A percentile compares a stretch with the other conserved stretches of the same genome.
phyloP scores from a whole-genome alignment of 2,329 filamentous ascomycete genomes.

The Fusarium staphyleae region DNA sequence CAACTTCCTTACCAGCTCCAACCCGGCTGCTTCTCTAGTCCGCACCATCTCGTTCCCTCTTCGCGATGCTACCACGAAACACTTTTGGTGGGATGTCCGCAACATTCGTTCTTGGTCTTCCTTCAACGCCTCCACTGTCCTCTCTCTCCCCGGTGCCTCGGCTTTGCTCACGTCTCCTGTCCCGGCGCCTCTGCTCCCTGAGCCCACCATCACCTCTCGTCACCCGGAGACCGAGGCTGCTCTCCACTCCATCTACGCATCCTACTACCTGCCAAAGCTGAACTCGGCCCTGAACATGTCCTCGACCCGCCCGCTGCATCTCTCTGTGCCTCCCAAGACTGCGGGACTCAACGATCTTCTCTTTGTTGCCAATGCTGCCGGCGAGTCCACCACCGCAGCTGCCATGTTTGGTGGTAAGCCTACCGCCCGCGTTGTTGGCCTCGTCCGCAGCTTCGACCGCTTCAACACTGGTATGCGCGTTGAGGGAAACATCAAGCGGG shows the following conservation, averaged over 20 bases:
- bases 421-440: constrained; percentile 71
- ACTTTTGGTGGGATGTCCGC: constrained; percentile 97
- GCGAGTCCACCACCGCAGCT: constrained; percentile 63
- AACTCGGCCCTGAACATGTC: constrained; percentile 84
- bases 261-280: constrained; percentile 84
- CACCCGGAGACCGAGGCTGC: constrained; percentile 80
- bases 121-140: constrained; percentile 77
- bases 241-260: constrained; percentile 76
- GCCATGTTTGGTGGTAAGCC: constrained; percentile 59
- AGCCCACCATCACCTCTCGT: constrained; percentile 63
- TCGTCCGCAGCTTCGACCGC: constrained; percentile 90
- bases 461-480: constrained; percentile 96
- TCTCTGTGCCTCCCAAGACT: constrained; percentile 52
- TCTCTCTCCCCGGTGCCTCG: constrained; percentile 74
- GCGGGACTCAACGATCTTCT: constrained; percentile 59
- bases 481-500: constrained; percentile 82
- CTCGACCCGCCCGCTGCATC: constrained; percentile 68
- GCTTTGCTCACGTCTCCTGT: constrained; percentile 76
- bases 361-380: constrained; percentile 69
- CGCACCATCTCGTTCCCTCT: constrained; percentile 75
- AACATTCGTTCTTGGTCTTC: constrained; percentile 83
- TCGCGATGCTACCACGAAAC: constrained; percentile 72
- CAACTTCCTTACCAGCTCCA: constrained; percentile 78
- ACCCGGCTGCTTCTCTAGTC: constrained; percentile 83
- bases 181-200: constrained; percentile 65